These are phyloP conservation scores for Monosporascus sp. DNA, from an alignment of 2,329 filamentous ascomycete species.

Conservation along the genomic window DNA sequence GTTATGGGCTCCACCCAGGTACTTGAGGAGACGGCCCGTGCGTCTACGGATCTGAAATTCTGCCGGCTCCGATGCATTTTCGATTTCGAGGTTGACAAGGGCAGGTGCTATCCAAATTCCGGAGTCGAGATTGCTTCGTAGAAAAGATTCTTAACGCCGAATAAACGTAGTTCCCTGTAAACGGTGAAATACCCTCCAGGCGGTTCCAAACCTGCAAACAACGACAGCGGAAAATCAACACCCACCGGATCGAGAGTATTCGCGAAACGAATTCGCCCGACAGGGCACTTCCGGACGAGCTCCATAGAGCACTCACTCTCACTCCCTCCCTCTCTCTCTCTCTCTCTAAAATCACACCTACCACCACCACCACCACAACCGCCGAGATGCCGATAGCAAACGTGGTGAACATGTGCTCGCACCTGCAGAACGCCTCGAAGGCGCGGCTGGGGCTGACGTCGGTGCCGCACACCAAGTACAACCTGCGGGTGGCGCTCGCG, in stretches of 20 bases:
- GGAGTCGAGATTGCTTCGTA: too few species aligned
- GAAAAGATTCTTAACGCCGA: too few species aligned
- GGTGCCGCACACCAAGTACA: constrained; percentile 73
- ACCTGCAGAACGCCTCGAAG: constrained; percentile 82
- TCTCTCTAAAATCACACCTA: background rate
- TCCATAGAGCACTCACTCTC: too few species aligned
- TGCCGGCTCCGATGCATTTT: background rate
- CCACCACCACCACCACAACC: background rate
- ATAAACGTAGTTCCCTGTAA: too few species aligned
- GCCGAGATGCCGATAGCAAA: constrained; percentile 64
- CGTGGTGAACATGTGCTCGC: constrained; percentile 77
- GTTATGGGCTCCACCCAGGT: too few species aligned
- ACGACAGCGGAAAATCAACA: too few species aligned
- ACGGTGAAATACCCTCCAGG: too few species aligned
- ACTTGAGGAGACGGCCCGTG: background rate
- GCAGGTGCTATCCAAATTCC: too few species aligned
- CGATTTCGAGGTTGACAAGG: background rate
- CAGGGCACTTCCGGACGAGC: background rate
- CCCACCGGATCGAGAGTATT: too few species aligned
- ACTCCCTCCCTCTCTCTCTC: background rate
- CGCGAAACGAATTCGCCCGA: background rate
- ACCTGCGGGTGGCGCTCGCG: constrained; percentile 68
- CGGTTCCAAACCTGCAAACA: too few species aligned
- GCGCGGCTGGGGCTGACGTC: constrained; percentile 83
- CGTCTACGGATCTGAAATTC: background rate